A percentile compares a stretch with the other conserved stretches of the same genome.
These are phyloP conservation scores for Sugiyamaella mastotermitis DNA, from an alignment of 805 yeast genomes.

Conservation along the genomic window DNA sequence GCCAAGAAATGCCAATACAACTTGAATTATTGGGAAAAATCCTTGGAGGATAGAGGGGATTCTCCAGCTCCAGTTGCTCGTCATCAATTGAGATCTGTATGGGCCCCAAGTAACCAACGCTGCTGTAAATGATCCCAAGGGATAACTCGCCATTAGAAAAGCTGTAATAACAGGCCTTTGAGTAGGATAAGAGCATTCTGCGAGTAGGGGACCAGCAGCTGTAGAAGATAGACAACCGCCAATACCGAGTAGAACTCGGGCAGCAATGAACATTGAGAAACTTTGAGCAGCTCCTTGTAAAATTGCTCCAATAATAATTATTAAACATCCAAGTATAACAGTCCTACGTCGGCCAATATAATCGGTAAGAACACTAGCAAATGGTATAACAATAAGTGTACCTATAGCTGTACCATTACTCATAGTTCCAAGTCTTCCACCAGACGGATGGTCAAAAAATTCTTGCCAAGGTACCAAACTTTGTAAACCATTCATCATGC, in stretches of 20 bases:
- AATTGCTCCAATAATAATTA: constrained; percentile 54
- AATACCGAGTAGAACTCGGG: constrained; percentile 62
- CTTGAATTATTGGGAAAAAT: constrained; percentile 54
- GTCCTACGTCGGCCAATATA: constrained; percentile 56
- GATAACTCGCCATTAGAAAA: constrained; percentile 61
- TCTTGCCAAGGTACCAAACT: constrained; percentile 22
- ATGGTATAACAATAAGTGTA: constrained; percentile 62
- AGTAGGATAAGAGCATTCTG: constrained; percentile 62
- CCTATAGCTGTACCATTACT: constrained; percentile 38
- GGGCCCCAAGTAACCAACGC: constrained; percentile 71
- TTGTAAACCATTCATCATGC: constrained; percentile 16
- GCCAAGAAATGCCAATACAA: constrained; percentile 41
- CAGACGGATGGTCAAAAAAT: constrained; percentile 13
- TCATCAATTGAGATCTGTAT: constrained; percentile 12
- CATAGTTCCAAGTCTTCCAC: constrained; percentile 13
- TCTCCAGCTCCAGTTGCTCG: constrained; percentile 60
- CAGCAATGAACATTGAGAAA: constrained; percentile 63
- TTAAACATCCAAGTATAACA: constrained; percentile 43
- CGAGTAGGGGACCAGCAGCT: constrained; percentile 72
- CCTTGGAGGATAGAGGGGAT: constrained; percentile 69
- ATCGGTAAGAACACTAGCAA: constrained; percentile 57
- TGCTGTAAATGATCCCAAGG: constrained; percentile 69
- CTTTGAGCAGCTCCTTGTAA: constrained; percentile 36
- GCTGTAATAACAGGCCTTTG: constrained; percentile 56
- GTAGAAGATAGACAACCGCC: constrained; percentile 72